Evolutionary conservation across 768 basidiomycete genomes (phyloP), one percentile per base, ranked within the genome.

Genomic region (Mycena indigotica): DNA sequence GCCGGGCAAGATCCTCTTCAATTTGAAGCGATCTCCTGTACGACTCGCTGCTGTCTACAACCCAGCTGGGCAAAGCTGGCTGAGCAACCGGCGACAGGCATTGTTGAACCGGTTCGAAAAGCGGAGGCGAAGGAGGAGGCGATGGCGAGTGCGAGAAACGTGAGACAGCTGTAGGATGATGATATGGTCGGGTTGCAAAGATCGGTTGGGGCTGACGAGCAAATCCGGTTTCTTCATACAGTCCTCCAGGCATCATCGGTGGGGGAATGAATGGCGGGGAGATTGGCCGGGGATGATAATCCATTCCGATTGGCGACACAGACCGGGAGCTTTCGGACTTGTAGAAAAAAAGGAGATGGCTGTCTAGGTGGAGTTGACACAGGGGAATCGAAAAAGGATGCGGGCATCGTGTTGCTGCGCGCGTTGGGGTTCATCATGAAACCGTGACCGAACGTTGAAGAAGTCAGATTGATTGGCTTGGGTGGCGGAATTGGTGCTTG

Each of bases 291-390:
- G 26, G 21, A 24, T 49, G 52, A 26, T 61, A 61, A 15, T 50
- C 50, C 32, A 29, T 12, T 35, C 24, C 50, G 23, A 55, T 26
- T 19, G 63, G 63, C 29, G 63, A 64, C 38, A 56, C 60, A 12
- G 59, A 64, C 4, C 63, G 57, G n/a, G 62, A 58, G 35, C 53
- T 58, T 40, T 65, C 60, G 6, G 63, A 63, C 50, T 55, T 46
- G 64, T 61, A 60, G n/a, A 61, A 61, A 64, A 59, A 66, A 62
- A 1, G 65, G 66, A 28, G 69, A 67, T 5, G 62, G 59, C 38
- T 62, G 66, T 44, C 41, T 44, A 39, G 39, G 26, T 15, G 63
- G 48, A 28, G 59, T 46, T 23, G 54, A 41, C 4, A 57, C 56
- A 17, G 52, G 50, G 45, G 24, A 55, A 41, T 57, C 55, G 19